These are phyloP conservation scores for Aspergillus latus DNA, from an alignment of 2,329 filamentous ascomycete genomes.

Conservation along the genomic window DNA sequence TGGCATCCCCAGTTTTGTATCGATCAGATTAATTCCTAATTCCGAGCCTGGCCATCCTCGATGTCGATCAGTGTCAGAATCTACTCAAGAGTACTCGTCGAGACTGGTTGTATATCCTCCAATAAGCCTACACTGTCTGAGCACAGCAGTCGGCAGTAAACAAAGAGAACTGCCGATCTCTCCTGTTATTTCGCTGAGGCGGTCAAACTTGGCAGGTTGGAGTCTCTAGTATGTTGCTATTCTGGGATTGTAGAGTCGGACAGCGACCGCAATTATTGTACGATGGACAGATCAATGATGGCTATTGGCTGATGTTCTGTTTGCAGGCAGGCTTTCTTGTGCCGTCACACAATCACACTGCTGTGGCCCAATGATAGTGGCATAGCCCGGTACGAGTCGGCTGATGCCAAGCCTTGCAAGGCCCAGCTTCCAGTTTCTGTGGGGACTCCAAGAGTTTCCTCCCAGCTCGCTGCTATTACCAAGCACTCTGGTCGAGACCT, in stretches of 20 bases:
- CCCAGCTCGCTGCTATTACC: background rate
- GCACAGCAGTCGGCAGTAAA: background rate
- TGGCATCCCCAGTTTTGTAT: background rate
- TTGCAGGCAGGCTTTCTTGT: too few species aligned
- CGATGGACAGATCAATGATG: background rate
- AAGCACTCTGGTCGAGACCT: slow-evolving; percentile 7
- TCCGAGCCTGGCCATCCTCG: background rate
- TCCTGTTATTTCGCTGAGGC: background rate
- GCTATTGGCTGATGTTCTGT: background rate
- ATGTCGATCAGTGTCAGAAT: background rate
- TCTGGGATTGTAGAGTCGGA: background rate
- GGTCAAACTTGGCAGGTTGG: too few species aligned
- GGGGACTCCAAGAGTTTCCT: too few species aligned
- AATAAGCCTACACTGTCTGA: background rate
- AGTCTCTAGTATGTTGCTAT: background rate
- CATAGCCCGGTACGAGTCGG: background rate
- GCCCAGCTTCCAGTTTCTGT: background rate
- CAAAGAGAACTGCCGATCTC: background rate
- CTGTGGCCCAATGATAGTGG: background rate
- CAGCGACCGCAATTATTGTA: too few species aligned
- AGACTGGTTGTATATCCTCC: background rate
- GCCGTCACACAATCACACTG: background rate
- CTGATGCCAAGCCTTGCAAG: slow-evolving; percentile 1
- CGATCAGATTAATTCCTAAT: background rate
- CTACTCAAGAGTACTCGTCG: background rate